Conservation (phyloP, 306 rosid species). For the Betula pendula region DNA sequence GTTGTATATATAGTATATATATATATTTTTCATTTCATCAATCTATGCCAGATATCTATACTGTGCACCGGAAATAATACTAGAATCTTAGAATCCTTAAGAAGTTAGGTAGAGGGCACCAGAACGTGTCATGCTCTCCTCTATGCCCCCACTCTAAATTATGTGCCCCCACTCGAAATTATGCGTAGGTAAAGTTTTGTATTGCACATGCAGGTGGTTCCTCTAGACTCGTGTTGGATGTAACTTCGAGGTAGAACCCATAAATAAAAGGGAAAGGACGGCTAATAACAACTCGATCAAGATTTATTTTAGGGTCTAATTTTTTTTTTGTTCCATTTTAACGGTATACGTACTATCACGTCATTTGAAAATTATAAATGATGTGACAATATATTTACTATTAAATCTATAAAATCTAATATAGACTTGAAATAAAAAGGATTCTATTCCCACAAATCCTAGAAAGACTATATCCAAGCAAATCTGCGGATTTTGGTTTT, state of each 20-base stretch:
- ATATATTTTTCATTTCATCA: not conserved
- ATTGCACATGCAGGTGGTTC: slow-evolving; percentile 17
- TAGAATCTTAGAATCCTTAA: slow-evolving; percentile 8
- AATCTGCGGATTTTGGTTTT: not conserved
- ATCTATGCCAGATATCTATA: not conserved
- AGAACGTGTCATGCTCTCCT: slow-evolving; percentile 25
- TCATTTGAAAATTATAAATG: no score
- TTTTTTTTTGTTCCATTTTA: no score
- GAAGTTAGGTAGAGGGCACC: slow-evolving; percentile 9
- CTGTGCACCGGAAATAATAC: not conserved
- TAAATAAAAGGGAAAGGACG: not conserved
- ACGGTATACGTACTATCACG: no score
- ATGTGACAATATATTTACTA: no score
- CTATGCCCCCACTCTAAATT: not conserved
- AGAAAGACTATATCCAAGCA: not conserved
- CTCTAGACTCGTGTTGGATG: slow-evolving; percentile 3
- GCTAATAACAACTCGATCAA: not conserved
- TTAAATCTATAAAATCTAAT: no score
- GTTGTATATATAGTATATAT: not conserved
- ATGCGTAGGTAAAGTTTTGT: not conserved
- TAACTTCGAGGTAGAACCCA: slow-evolving; percentile 11
- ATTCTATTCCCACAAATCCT: no score
- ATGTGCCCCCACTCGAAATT: slow-evolving; percentile 4
- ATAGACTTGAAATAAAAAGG: no score
- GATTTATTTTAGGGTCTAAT: no score